phyloP scores from a whole-genome alignment of 2,329 filamentous ascomycete genomes.

The Cladophialophora carrionii region DNA sequence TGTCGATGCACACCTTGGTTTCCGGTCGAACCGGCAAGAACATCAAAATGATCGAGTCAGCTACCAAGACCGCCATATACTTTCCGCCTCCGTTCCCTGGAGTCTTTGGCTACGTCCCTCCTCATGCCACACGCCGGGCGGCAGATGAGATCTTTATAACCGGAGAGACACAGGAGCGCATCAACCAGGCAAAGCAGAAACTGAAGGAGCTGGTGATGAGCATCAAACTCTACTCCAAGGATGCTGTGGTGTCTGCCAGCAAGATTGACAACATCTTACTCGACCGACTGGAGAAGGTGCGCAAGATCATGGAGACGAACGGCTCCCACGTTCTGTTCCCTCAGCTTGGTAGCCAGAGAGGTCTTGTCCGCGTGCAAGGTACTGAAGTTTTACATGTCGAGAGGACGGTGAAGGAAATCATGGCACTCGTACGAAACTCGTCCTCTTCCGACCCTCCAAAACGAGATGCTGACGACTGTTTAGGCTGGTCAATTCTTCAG shows the following conservation, averaged over 20 bases:
- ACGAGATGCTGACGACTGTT: slow-evolving; percentile 35
- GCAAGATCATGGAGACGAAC: slow-evolving; percentile 96
- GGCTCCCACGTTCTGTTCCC: slow-evolving; percentile 94
- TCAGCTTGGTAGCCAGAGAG: slow-evolving; percentile 80
- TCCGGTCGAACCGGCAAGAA: slow-evolving; percentile 95
- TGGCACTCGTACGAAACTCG: slow-evolving; percentile 73
- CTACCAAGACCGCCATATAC: slow-evolving; percentile 95
- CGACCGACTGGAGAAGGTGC: slow-evolving; percentile 89
- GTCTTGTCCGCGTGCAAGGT: slow-evolving; percentile 85
- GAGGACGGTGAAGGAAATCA: slow-evolving; percentile 90
- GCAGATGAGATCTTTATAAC: slow-evolving; percentile 95
- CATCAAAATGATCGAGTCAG: slow-evolving; percentile 95
- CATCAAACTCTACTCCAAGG: slow-evolving; percentile 86
- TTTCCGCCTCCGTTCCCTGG: slow-evolving; percentile 93
- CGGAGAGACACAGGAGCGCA: slow-evolving; percentile 80
- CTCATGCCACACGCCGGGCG: slow-evolving; percentile 77
- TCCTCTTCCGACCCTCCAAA: neutral
- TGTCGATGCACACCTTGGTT: slow-evolving; percentile 86
- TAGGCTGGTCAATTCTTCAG: slow-evolving; percentile 97
- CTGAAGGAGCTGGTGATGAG: slow-evolving; percentile 81
- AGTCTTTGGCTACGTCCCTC: slow-evolving; percentile 86
- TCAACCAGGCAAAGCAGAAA: slow-evolving; percentile 86
- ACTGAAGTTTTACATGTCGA: slow-evolving; percentile 93
- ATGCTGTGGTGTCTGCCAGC: slow-evolving; percentile 82
- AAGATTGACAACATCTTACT: slow-evolving; percentile 96